These are phyloP conservation scores for Coemansia reversa DNA, from an alignment of 192 early-diverging fungal genomes.

Conservation along the genomic window DNA sequence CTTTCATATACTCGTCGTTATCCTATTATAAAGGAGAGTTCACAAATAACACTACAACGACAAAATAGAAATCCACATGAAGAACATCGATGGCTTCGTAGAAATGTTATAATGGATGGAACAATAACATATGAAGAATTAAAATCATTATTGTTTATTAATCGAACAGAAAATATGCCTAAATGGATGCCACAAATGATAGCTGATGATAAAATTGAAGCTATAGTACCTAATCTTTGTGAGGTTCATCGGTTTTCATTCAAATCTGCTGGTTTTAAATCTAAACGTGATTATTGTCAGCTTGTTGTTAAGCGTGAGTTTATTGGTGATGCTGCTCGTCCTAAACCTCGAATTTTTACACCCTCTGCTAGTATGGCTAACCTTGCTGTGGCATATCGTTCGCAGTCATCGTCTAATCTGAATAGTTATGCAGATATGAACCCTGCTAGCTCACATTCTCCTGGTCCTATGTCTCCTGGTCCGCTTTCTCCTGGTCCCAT, in stretches of 20 bases:
- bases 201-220: slow-evolving; percentile 13
- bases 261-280: slow-evolving; percentile 30
- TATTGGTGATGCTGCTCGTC: slow-evolving; percentile 16
- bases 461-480: neutral
- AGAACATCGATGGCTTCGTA: slow-evolving; percentile 46
- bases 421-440: neutral
- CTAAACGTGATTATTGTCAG: slow-evolving; percentile 48
- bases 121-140: slow-evolving; percentile 30
- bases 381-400: slow-evolving; percentile 18
- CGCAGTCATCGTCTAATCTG: slow-evolving; percentile 31
- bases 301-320: slow-evolving; percentile 44
- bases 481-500: too few relatives aligned
- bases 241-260: slow-evolving; percentile 22
- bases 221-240: slow-evolving; percentile 35
- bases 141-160: slow-evolving; percentile 17
- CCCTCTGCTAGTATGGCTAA: slow-evolving; percentile 46
- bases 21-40: slow-evolving; percentile 22
- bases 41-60: slow-evolving; percentile 23
- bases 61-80: slow-evolving; percentile 52
- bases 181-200: slow-evolving; percentile 35
- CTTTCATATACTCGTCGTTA: slow-evolving; percentile 45
- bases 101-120: slow-evolving; percentile 5
- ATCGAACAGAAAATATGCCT: slow-evolving; percentile 25
- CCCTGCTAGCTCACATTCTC: neutral
- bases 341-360: slow-evolving; percentile 42